These are phyloP conservation scores for Pyrenochaeta sp. DNA, from an alignment of 2,329 filamentous ascomycete species.

Conservation along the genomic window DNA sequence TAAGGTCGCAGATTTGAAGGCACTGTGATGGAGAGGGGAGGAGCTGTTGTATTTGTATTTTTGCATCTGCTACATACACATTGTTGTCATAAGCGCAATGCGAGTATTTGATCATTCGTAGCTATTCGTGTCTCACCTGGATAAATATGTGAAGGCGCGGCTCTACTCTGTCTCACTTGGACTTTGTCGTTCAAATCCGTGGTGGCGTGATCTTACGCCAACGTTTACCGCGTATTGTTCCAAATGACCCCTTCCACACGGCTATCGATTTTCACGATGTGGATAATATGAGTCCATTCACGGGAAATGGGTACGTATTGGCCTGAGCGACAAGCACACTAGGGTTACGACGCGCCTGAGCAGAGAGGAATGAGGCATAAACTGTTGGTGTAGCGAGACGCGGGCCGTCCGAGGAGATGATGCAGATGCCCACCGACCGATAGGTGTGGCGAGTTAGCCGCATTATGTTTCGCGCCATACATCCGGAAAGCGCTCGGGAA, in stretches of 20 bases:
- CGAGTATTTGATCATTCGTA: neutral
- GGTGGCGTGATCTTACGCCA: too few species aligned
- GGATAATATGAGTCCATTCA: too few species aligned
- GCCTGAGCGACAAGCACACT: neutral
- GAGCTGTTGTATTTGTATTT: neutral
- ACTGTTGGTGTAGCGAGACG: neutral
- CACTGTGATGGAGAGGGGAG: neutral
- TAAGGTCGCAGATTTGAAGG: slow-evolving; percentile 21
- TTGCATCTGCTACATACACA: neutral
- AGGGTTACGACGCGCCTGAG: neutral
- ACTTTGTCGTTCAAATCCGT: too few species aligned
- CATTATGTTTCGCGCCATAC: neutral
- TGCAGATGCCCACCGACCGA: neutral
- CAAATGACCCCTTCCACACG: too few species aligned
- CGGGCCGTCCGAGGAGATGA: neutral
- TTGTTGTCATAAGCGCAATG: neutral
- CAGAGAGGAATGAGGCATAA: neutral
- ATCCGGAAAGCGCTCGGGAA: neutral
- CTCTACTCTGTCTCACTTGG: too few species aligned
- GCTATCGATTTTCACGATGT: too few species aligned
- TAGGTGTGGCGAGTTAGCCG: neutral
- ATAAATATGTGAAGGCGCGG: too few species aligned
- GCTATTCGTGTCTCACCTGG: neutral
- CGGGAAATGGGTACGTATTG: too few species aligned
- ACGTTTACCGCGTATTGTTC: too few species aligned